phyloP scores from a whole-genome alignment of 2,329 filamentous ascomycete genomes.

The Zalaria sp. region DNA sequence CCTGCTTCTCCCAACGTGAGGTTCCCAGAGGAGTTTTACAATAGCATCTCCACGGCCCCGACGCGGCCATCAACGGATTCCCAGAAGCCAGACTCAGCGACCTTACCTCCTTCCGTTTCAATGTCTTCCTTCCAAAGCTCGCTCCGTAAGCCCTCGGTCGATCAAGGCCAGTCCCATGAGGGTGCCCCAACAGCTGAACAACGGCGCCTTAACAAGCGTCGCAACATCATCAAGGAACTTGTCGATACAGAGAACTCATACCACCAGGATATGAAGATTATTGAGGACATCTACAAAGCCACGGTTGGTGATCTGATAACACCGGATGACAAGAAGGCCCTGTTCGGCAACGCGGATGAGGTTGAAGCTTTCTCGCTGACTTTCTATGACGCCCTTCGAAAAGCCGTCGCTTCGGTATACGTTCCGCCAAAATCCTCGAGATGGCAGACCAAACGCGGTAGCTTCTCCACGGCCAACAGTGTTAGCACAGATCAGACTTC shows the following conservation, averaged over 20 bases:
- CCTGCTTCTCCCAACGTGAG: slow-evolving; percentile 1
- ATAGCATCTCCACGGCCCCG: slow-evolving; percentile 2
- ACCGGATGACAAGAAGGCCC: slow-evolving; percentile 68
- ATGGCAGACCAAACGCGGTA: slow-evolving; percentile 38
- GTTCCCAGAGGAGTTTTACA: slow-evolving; percentile 1
- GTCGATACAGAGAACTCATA: slow-evolving; percentile 87
- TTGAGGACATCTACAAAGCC: slow-evolving; percentile 94
- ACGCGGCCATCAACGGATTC: slow-evolving; percentile 7
- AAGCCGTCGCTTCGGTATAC: slow-evolving; percentile 67
- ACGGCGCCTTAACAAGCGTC: slow-evolving; percentile 64
- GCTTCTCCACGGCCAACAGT: slow-evolving; percentile 29
- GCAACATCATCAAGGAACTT: slow-evolving; percentile 78
- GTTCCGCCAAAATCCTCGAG: slow-evolving; percentile 44
- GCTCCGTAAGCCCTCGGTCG: slow-evolving; percentile 5
- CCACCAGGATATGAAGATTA: slow-evolving; percentile 89
- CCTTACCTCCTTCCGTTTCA: slow-evolving; percentile 14
- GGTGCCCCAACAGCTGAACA: slow-evolving; percentile 27
- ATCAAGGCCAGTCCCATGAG: slow-evolving; percentile 9
- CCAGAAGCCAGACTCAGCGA: slow-evolving; percentile 5
- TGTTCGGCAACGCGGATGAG: slow-evolving; percentile 88
- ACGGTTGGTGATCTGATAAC: slow-evolving; percentile 67
- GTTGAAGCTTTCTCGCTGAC: slow-evolving; percentile 73
- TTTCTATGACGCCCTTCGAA: slow-evolving; percentile 69
- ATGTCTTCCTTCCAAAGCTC: slow-evolving; percentile 18
- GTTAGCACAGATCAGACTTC: slow-evolving; percentile 13